Conservation (phyloP, 2,329 filamentous ascomycete species). For the Magnaporthiopsis rhizophila region DNA sequence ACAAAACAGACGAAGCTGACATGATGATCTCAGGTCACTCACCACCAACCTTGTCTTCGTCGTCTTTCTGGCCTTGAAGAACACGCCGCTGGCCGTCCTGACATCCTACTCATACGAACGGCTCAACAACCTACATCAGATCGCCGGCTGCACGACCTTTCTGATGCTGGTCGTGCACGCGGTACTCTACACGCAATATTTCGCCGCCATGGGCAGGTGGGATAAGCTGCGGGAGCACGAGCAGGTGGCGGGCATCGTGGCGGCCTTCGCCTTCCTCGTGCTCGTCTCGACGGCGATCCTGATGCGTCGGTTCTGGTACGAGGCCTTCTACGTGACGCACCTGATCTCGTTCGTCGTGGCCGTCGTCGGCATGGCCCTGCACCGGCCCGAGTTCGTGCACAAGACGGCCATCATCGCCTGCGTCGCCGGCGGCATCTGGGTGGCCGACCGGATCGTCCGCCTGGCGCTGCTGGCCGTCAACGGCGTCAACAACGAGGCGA, state of each 20-base stretch:
- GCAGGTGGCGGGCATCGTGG: conserved; percentile 40
- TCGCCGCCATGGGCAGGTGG: conserved; percentile 22
- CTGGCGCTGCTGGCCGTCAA: conserved; percentile 33
- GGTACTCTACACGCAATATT: conserved; percentile 33
- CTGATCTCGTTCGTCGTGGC: conserved; percentile 39
- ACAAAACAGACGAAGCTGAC: neutral
- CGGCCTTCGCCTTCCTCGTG: conserved; percentile 36
- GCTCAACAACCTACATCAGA: conserved; percentile 48
- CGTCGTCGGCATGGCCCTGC: conserved; percentile 40
- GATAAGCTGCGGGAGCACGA: conserved; percentile 25
- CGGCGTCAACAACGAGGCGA: conserved; percentile 42
- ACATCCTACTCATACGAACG: conserved; percentile 50
- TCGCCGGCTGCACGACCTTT: conserved; percentile 42
- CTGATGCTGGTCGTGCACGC: conserved; percentile 37
- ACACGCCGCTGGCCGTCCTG: conserved; percentile 47
- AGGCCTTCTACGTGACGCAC: conserved; percentile 47
- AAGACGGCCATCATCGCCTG: conserved; percentile 34
- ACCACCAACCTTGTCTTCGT: conserved; percentile 40
- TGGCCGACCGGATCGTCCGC: conserved; percentile 41
- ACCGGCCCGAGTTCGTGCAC: conserved; percentile 38
- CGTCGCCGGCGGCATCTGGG: conserved; percentile 39
- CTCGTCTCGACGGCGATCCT: conserved; percentile 34
- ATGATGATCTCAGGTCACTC: conserved; percentile 17
- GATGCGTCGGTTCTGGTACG: conserved; percentile 38
- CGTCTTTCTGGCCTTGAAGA: conserved; percentile 48